Percentiles rank a stretch among this genome's conserved stretches.
phyloP scores from a whole-genome alignment of 2,329 filamentous ascomycete species.

The Trichoderma sp. region DNA sequence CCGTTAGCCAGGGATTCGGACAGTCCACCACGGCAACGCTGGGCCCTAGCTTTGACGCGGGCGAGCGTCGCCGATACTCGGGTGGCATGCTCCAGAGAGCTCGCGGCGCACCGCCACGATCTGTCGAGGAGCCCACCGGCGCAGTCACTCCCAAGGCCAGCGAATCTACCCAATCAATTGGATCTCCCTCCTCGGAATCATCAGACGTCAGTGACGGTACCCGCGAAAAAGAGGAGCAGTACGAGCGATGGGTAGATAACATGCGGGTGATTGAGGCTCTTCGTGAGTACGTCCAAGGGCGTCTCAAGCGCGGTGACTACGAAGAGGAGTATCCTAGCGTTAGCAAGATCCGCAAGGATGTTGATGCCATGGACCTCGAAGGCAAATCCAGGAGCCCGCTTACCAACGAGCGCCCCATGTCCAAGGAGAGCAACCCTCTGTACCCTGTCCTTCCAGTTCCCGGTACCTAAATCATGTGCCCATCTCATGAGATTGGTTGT shows the following conservation, averaged over 20 bases:
- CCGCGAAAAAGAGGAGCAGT: slow-evolving; percentile 59
- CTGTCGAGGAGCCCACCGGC: slow-evolving; percentile 36
- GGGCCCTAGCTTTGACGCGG: slow-evolving; percentile 63
- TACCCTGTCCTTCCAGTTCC: slow-evolving; percentile 43
- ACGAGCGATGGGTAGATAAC: slow-evolving; percentile 65
- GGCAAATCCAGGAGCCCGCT: slow-evolving; percentile 32
- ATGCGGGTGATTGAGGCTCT: slow-evolving; percentile 63
- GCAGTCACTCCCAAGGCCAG: slow-evolving; percentile 44
- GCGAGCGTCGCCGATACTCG: slow-evolving; percentile 63
- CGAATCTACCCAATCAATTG: slow-evolving; percentile 45
- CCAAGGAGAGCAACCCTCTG: slow-evolving; percentile 35
- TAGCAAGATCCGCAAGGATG: slow-evolving; percentile 23
- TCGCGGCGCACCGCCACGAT: slow-evolving; percentile 35
- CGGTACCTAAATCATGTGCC: slow-evolving; percentile 29
- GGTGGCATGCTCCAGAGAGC: slow-evolving; percentile 65
- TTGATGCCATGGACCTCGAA: slow-evolving; percentile 40
- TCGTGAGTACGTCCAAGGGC: slow-evolving; percentile 55
- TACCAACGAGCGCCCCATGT: slow-evolving; percentile 27
- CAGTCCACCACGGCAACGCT: slow-evolving; percentile 70
- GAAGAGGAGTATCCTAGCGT: slow-evolving; percentile 33
- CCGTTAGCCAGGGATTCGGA: slow-evolving; percentile 68
- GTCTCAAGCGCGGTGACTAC: slow-evolving; percentile 58
- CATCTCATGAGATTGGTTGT: background rate
- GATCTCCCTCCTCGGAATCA: slow-evolving; percentile 56
- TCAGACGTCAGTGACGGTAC: slow-evolving; percentile 53